Percentiles rank a stretch among this genome's conserved stretches.
Evolutionary conservation across 2,329 filamentous ascomycete species (phyloP).

Genomic region (Hymenoscyphus linearis): DNA sequence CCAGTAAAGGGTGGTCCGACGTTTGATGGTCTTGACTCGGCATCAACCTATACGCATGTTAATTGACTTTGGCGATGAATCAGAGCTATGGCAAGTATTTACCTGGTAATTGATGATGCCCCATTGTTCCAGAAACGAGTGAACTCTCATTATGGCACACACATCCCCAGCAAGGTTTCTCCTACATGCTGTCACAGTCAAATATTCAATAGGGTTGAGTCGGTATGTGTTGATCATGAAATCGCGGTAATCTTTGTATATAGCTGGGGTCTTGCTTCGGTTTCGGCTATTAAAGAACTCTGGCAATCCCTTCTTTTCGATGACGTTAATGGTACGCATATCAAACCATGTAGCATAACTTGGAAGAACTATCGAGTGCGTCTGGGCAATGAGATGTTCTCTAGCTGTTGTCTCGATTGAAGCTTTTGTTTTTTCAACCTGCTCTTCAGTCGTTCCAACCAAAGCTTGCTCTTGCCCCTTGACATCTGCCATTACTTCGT

Average conservation of each 20-base stretch:
- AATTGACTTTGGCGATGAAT: slow-evolving; percentile 13
- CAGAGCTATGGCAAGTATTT: slow-evolving; percentile 24
- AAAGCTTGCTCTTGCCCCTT: slow-evolving; percentile 42
- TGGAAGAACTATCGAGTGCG: slow-evolving; percentile 90
- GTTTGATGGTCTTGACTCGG: slow-evolving; percentile 88
- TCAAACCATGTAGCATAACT: slow-evolving; percentile 99
- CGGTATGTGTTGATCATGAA: slow-evolving; percentile 99
- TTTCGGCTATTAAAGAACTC: slow-evolving; percentile 99
- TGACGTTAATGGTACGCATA: slow-evolving; percentile 85
- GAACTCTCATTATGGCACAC: slow-evolving; percentile 97
- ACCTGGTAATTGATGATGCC: slow-evolving; percentile 99
- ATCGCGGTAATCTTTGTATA: slow-evolving; percentile 98
- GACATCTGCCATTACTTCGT: slow-evolving; percentile 74
- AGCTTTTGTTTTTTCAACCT: slow-evolving; percentile 68
- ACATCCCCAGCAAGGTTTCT: slow-evolving; percentile 95
- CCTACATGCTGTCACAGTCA: slow-evolving; percentile 93
- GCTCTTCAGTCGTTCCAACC: slow-evolving; percentile 45
- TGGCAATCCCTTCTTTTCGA: slow-evolving; percentile 90
- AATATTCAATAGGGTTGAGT: slow-evolving; percentile 89
- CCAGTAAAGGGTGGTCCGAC: slow-evolving; percentile 96
- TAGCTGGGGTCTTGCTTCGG: slow-evolving; percentile 92
- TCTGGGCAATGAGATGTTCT: slow-evolving; percentile 87
- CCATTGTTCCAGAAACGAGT: slow-evolving; percentile 97
- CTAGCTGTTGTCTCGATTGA: slow-evolving; percentile 80
- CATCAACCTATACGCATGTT: slow-evolving; percentile 68